Base-by-base conservation (phyloP, 352 stramenopile species). In the Globisporangium recalcitrans region DNA sequence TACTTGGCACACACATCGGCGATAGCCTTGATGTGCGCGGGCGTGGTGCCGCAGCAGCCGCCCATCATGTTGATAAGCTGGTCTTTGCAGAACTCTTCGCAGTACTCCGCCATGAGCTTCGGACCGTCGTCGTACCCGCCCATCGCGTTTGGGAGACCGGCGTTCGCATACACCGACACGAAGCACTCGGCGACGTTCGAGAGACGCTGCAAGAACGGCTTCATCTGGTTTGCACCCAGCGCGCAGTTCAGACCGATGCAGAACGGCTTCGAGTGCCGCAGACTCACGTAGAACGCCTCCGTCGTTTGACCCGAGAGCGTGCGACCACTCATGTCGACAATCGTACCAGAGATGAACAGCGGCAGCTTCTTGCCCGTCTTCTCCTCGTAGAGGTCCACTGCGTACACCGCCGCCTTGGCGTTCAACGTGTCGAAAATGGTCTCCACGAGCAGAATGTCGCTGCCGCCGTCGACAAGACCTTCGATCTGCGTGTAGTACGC, bases 341-440 rank as follows among this genome's bases (percentile, higher is more conserved):
- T 87, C 16, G 96, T 99, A 63, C 96, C 95, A 47, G 91, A 98
- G 47, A 98, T 92, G 76, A 99, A 98, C 26, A 99, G 79, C 58
- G 96, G 96, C 62, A 98, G 88, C 57, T 96, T 89, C 32, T 93
- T 66, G 16, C 84, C 81, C 48, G 75, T 93, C 24, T 96, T 82
- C 62, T 98, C 92, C 61, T 98, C 78, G 68, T 93, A 98, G 64
- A 97, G 81, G 53, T 95, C 85, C 62, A 98, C 83, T 3, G 95
- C 95, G 71, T 97, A 98, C 40, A 98, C 79, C 1, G 95, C 96
- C 21, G 95, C 96, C 78, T 98, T 98, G 54, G 96, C 95, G 72
- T 98, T 98, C 60, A 98, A 79, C 13, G 96, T 99, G 70, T 99
- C 96, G 72, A 98, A 98, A 60, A 99, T 98, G 5, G 96, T 99